These are phyloP conservation scores for Coriaria nepalensis DNA, from an alignment of 306 rosid species.

Conservation along the genomic window DNA sequence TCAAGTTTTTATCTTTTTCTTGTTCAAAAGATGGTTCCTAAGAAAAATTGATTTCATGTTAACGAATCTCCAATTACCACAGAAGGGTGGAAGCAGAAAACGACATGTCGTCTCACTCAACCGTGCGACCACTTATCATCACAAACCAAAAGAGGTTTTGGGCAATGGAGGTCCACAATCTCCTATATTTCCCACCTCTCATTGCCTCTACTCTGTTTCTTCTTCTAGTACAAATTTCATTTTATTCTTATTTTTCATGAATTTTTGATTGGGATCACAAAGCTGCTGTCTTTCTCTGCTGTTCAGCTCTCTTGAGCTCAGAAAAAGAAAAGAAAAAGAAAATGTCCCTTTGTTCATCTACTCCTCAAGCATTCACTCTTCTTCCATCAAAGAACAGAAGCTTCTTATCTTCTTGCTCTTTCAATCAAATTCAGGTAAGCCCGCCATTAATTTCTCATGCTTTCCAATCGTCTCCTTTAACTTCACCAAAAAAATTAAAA, in stretches of 20 bases:
- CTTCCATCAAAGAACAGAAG: slow-evolving; percentile 32
- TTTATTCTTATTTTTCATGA: not conserved
- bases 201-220: too few relatives aligned
- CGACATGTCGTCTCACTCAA: too few relatives aligned
- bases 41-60: too few relatives aligned
- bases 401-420: slow-evolving; percentile 36
- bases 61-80: too few relatives aligned
- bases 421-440: slow-evolving; percentile 37
- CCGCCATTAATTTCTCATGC: slow-evolving; percentile 19
- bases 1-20: too few relatives aligned
- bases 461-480: slow-evolving; percentile 16
- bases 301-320: not conserved
- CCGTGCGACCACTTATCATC: too few relatives aligned
- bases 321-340: slow-evolving; percentile 3
- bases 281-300: slow-evolving; percentile 1
- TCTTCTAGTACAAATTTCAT: not conserved
- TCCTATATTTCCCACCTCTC: too few relatives aligned
- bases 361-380: slow-evolving; percentile 31
- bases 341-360: slow-evolving; percentile 56
- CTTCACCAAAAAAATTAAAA: slow-evolving; percentile 22
- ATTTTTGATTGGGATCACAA: not conserved
- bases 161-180: too few relatives aligned
- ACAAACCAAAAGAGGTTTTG: too few relatives aligned
- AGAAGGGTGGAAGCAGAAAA: too few relatives aligned
- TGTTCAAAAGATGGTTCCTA: too few relatives aligned